Evolutionary conservation across 345 rosid species (phyloP), one percentile per base, ranked within the genome.

Genomic region (Hibiscus tridactylites): DNA sequence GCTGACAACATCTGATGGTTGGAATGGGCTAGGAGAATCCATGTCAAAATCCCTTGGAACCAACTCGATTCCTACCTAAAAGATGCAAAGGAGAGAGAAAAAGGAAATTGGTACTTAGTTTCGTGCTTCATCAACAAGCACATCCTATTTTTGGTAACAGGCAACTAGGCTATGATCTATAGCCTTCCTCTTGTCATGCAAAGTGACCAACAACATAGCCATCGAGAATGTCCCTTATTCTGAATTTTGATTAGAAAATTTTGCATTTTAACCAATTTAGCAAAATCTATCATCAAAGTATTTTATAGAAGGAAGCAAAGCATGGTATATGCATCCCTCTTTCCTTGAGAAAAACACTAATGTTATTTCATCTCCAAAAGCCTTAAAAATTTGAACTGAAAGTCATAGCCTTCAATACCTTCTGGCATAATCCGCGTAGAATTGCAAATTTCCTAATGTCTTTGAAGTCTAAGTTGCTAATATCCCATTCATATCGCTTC

Each of bases 11-110:
- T 95, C 99, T 78, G 87, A 81, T 81, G 86, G 86, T 56, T 66
- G 80, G 82, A 95, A 95, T 56, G 99, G 99, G 72, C 76, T 82
- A 74, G 90, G 85, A 84, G 97, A 92, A 83, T 92, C 91, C 97
- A 90, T 90, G 81, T 92, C 97, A 83, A 89, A 95, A 82, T 95
- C 96, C 85, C 94, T 87, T 9, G 97, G 90, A 70, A 90, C 93
- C 86, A 95, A 82, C 85, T 95, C 99, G 79, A 95, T 81, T 61
- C 99, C 99, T 77, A 92, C 97, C 99, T 95, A 80, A 70, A 75
- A 71, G 21, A 59, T 29, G 59, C 12, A 49, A 21, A 61, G 7
- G 35, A 4, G 61, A 49, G 64, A 49, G 50, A 61, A 19, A 71
- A 56, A 39, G 61, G 8, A 56, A 76, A 68, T 8, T 37, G 31